phyloP scores from a whole-genome alignment of 2,329 filamentous ascomycete genomes.

The Botrytis squamosa region DNA sequence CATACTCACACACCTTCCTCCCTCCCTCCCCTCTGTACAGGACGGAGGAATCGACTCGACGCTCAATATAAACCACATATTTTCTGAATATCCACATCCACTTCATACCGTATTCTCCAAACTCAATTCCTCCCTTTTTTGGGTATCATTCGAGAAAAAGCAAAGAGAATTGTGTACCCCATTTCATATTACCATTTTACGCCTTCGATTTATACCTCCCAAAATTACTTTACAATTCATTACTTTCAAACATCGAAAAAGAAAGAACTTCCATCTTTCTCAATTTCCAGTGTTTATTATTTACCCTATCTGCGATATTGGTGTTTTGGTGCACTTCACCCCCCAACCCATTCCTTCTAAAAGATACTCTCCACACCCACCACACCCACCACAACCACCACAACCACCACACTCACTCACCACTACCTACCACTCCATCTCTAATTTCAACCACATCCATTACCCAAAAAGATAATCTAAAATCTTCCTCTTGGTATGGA shows the following conservation, averaged over 20 bases:
- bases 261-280: constrained; percentile 10
- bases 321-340: background rate
- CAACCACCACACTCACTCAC: background rate
- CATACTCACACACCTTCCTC: background rate
- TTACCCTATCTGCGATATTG: background rate
- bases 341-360: constrained; percentile 17
- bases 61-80: background rate
- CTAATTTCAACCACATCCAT: background rate
- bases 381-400: background rate
- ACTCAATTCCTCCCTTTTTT: background rate
- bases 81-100: background rate
- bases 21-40: background rate
- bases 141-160: background rate
- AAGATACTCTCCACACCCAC: background rate
- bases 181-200: background rate
- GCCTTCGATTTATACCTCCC: background rate
- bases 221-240: background rate
- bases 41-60: background rate
- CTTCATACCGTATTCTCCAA: background rate
- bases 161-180: background rate
- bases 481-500: constrained; percentile 30
- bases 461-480: background rate
- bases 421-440: background rate
- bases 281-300: constrained; percentile 12
- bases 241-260: constrained; percentile 5